Percentiles rank a stretch among this genome's conserved stretches.
Evolutionary conservation across 371 early-diverging fungal species (phyloP).

Genomic region (Mortierella sp.): DNA sequence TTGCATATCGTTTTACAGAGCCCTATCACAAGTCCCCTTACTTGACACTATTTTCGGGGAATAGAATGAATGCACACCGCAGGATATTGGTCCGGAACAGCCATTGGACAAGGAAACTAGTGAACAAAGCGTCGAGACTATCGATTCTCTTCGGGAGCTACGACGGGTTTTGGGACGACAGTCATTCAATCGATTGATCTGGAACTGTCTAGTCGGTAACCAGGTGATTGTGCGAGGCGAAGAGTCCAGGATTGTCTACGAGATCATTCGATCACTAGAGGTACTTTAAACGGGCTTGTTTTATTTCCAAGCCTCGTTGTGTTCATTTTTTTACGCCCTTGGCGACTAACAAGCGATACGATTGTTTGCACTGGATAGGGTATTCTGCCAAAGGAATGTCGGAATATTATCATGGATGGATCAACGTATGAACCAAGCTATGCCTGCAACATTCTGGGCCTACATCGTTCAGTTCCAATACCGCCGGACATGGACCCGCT

Average conservation of each 20-base stretch:
- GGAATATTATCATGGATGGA: conserved; percentile 30
- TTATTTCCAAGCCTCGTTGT: not conserved
- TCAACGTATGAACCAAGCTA: conserved; percentile 43
- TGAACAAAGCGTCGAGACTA: conserved; percentile 12
- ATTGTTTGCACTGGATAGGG: conserved; percentile 6
- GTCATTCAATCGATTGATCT: conserved; percentile 57
- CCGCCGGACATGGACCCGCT: conserved; percentile 46
- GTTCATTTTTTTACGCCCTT: too few relatives aligned
- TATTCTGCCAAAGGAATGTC: conserved; percentile 44
- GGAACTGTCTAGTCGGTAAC: conserved; percentile 58
- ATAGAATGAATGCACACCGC: conserved; percentile 24
- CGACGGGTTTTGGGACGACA: conserved; percentile 39
- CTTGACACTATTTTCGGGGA: too few relatives aligned
- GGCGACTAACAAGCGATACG: too few relatives aligned
- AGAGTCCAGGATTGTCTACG: conserved; percentile 40
- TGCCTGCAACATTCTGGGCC: conserved; percentile 46
- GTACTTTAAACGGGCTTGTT: conserved; percentile 21
- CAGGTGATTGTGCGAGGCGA: conserved; percentile 59
- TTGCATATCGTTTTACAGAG: too few relatives aligned
- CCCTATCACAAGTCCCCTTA: too few relatives aligned
- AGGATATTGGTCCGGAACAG: conserved; percentile 4
- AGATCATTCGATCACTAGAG: conserved; percentile 50
- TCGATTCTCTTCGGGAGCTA: conserved; percentile 52
- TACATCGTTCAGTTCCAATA: conserved; percentile 43
- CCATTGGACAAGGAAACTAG: conserved; percentile 2